phyloP scores from a whole-genome alignment of 345 rosid species.

The Euphorbia peplus region DNA sequence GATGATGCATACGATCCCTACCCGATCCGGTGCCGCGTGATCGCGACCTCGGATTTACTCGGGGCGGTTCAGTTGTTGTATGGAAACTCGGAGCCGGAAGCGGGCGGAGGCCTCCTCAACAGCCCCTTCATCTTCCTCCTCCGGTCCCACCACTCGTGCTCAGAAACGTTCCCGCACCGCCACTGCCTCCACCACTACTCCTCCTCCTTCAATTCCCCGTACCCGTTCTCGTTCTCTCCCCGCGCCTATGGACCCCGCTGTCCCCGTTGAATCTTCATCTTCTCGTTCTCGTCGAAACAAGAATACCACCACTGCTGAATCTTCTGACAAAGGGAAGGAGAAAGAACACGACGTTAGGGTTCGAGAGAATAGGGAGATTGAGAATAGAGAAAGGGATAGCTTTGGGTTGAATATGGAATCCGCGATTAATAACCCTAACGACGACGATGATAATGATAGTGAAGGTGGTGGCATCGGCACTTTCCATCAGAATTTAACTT shows the following conservation, averaged over 20 bases:
- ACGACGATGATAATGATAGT: conserved; percentile 84
- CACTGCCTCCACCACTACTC: conserved; percentile 2
- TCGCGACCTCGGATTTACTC: conserved; percentile 40
- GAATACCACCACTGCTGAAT: no score
- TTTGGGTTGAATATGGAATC: conserved; percentile 63
- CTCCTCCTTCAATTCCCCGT: conserved; percentile 21
- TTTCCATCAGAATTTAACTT: conserved; percentile 79
- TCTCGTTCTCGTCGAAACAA: conserved; percentile 65
- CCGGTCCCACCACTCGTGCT: conserved; percentile 78
- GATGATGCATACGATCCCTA: conserved; percentile 40
- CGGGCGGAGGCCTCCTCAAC: conserved; percentile 99
- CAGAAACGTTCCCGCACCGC: conserved; percentile 63
- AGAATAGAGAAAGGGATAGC: conserved; percentile 28
- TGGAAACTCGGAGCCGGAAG: conserved; percentile 99
- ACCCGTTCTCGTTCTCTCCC: conserved; percentile 44
- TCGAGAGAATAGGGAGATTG: conserved; percentile 50
- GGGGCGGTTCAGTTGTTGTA: conserved; percentile 67
- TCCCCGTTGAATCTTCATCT: conserved; percentile 56
- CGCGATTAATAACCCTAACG: conserved; percentile 27
- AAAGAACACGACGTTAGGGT: conserved; percentile 75
- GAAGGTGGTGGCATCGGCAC: conserved; percentile 72
- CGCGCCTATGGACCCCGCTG: conserved; percentile 68
- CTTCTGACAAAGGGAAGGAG: conserved; percentile 86
- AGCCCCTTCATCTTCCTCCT: conserved; percentile 79
- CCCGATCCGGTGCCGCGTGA: conserved; percentile 56